Percentiles rank a stretch among this genome's conserved stretches.
These are phyloP conservation scores for Fraxinus quadrangulata DNA, from an alignment of 257 asterid species.

Conservation along the genomic window DNA sequence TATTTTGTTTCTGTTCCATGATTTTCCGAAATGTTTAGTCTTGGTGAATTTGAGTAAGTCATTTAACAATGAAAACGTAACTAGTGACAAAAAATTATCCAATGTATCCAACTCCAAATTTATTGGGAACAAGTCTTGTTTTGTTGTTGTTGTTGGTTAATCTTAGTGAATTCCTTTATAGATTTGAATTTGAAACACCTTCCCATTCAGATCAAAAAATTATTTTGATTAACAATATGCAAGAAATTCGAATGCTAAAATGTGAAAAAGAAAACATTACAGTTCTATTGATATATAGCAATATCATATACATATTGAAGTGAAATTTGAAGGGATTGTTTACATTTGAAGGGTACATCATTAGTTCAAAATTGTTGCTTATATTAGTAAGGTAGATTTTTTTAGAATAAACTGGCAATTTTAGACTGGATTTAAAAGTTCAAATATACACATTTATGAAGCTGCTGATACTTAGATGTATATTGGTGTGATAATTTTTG, in stretches of 20 bases:
- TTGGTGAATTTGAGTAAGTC: no score
- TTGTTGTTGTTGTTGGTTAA: not conserved
- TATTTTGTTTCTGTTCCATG: no score
- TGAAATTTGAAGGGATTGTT: not conserved
- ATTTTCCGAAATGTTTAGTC: not conserved
- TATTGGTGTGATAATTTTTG: not conserved
- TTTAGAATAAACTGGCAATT: not conserved
- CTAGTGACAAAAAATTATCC: not conserved
- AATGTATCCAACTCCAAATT: no score
- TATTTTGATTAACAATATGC: not conserved
- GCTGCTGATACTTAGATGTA: not conserved
- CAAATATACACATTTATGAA: not conserved
- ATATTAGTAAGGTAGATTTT: not conserved
- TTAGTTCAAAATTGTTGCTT: not conserved
- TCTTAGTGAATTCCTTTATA: not conserved
- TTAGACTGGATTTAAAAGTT: not conserved
- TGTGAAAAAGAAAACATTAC: no score
- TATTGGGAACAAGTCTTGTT: not conserved
- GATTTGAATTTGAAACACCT: not conserved
- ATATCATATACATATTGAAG: not conserved
- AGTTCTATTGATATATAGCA: not conserved
- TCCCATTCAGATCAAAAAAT: not conserved
- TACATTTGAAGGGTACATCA: not conserved
- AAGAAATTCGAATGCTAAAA: no score
- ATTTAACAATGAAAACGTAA: not conserved